Percentiles rank a stretch among this genome's conserved stretches.
Conservation (phyloP, 441 rosid species). For the Rhodomyrtus psidioides region DNA sequence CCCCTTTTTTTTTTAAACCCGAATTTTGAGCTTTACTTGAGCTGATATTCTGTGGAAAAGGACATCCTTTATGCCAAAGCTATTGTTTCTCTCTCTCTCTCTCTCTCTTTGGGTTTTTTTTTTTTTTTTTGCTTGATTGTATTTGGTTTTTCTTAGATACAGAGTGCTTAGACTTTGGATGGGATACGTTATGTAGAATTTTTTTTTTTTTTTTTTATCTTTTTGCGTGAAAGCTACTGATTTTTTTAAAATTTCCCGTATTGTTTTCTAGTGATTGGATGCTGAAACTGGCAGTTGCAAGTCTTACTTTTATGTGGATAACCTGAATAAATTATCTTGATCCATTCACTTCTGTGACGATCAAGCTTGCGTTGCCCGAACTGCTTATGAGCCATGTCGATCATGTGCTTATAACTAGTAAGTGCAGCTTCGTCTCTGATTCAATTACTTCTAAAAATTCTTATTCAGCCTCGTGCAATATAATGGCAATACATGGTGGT, state of each 20-base stretch:
- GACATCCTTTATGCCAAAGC: not conserved
- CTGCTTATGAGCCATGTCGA: not conserved
- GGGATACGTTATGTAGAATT: not conserved
- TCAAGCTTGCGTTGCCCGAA: not conserved
- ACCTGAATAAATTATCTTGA: not conserved
- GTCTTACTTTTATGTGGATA: not conserved
- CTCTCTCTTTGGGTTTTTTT: rapidly evolving
- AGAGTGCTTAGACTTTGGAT: not conserved
- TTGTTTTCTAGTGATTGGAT: not conserved
- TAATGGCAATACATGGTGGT: not conserved
- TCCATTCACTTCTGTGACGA: not conserved
- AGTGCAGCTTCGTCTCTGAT: not conserved
- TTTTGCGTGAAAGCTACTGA: not conserved
- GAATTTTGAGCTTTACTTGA: not conserved
- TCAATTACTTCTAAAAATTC: not conserved
- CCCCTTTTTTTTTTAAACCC: not conserved
- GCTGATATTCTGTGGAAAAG: not conserved
- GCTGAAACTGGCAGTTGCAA: not conserved
- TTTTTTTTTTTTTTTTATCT: not conserved
- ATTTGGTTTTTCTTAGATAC: not conserved
- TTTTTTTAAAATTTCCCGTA: not conserved
- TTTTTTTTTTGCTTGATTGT: not conserved
- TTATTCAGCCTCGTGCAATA: not conserved
- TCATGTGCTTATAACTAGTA: not conserved
- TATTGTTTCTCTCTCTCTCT: not conserved